Conservation (phyloP, 148 eudicot genomes). For the Heliamphora exappendiculata region DNA sequence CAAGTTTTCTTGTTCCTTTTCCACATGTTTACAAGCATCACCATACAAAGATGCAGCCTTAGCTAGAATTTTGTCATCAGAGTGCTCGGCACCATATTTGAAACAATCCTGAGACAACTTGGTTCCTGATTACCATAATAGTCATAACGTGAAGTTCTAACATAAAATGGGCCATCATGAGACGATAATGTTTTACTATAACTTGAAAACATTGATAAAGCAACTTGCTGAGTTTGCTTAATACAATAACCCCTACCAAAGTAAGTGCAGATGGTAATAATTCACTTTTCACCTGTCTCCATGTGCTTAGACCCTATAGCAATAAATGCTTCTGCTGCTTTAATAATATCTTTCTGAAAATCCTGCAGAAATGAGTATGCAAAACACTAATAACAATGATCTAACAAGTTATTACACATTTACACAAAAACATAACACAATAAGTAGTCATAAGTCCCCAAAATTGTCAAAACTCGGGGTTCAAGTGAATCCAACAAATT, state of each 20-base stretch:
- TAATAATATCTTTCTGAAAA: slow-evolving; percentile 83
- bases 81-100: slow-evolving; percentile 85
- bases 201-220: background rate
- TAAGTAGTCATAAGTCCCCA: no score
- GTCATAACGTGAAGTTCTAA: background rate
- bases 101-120: slow-evolving; percentile 94
- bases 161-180: no score
- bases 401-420: background rate
- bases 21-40: slow-evolving; percentile 90
- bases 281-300: slow-evolving; percentile 79
- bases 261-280: no score
- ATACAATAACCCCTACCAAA: background rate
- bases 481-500: background rate
- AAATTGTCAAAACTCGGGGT: no score
- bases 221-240: background rate
- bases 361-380: slow-evolving; percentile 48
- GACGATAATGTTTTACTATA: background rate
- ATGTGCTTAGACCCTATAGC: slow-evolving; percentile 72
- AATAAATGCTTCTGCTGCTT: slow-evolving; percentile 82
- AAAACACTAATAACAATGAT: background rate
- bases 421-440: no score
- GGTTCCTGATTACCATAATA: slow-evolving; percentile 46
- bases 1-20: slow-evolving; percentile 89
- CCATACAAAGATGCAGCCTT: slow-evolving; percentile 92
- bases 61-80: slow-evolving; percentile 67